Percentiles rank a stretch among this genome's conserved stretches.
Conservation (phyloP, 2,329 filamentous ascomycete genomes). For the Aspergillus nomiae region DNA sequence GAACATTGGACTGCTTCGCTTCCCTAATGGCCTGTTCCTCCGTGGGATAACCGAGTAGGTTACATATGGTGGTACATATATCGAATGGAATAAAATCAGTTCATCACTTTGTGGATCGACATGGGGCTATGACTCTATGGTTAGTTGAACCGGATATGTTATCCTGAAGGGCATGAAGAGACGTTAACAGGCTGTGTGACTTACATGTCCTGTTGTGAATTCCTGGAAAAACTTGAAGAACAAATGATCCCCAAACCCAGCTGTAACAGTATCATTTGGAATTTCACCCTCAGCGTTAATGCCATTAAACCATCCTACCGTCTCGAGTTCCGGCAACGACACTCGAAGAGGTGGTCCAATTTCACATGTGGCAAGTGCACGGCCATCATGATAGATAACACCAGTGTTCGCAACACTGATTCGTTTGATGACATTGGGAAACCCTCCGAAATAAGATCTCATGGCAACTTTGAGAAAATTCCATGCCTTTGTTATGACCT, state of each 20-base stretch:
- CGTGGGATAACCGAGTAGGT: conserved; percentile 63
- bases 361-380: conserved; percentile 70
- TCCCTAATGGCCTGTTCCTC: too few species aligned
- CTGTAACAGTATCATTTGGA: not conserved
- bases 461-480: conserved; percentile 54
- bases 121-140: conserved; percentile 52
- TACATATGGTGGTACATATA: conserved; percentile 66
- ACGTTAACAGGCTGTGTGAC: not conserved
- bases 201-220: conserved; percentile 17
- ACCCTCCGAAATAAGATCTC: too few species aligned
- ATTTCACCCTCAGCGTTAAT: conserved; percentile 50
- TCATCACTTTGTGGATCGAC: conserved; percentile 67
- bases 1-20: conserved; percentile 36
- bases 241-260: conserved; percentile 29
- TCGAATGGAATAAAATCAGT: conserved; percentile 67
- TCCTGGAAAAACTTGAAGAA: conserved; percentile 25
- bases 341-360: conserved; percentile 70
- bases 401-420: conserved; percentile 72
- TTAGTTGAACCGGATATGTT: too few species aligned
- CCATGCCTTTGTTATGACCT: not conserved
- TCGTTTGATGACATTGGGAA: conserved; percentile 59
- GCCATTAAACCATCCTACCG: conserved; percentile 71
- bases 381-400: conserved; percentile 67
- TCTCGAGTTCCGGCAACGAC: conserved; percentile 64
- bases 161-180: too few species aligned